Evolutionary conservation across 2,329 filamentous ascomycete species (phyloP), one percentile per base, ranked within the genome.

Genomic region (Cladosporium phlei): DNA sequence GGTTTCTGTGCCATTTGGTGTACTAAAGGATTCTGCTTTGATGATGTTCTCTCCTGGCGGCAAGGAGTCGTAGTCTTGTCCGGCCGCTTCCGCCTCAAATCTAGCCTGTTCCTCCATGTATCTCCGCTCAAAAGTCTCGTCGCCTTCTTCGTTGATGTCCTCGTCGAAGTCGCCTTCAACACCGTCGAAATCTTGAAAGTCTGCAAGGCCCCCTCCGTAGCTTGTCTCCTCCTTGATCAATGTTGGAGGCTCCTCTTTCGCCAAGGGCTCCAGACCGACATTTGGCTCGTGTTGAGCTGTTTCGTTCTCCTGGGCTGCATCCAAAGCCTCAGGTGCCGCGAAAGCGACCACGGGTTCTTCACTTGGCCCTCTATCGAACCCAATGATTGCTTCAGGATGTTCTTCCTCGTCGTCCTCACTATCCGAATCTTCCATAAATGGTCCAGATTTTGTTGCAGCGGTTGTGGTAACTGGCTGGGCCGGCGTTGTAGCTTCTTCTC

Each of bases 61-160:
- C 8, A 54, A 19, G 10, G 47, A 34, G 24, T 62, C 59, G 47
- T 58, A 59, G 20, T 63, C 59, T 43, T 59, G 54, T 48, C 80
- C 79, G 54, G 58, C 61, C 27, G 78, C 75, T 33, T 80, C 80
- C 52, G 67, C 66, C 52, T 76, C 74, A 17, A 76, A 59, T 40
- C 65, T 65, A 34, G 64, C 65, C 63, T 93, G 87, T 61, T 88
- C 84, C 58, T 83, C 79, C 82, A 90, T 87, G 65, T 80, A 90
- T 38, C 77, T 73, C 66, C 72, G 59, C 57, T 75, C 74, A 37
- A 73, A 62, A 29, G 70, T 72, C 38, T 76, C 74, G 47, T 75
- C 73, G 9, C 74, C 73, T 58, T 75, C 66, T 49, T 66, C 70
- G 52, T 82, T 78, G 43, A 78, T 71, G 11, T 80, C 74, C 14